Evolutionary conservation across 2,329 filamentous ascomycete genomes (phyloP), one percentile per base, ranked within the genome.

Genomic region (Kalmusia sp.): DNA sequence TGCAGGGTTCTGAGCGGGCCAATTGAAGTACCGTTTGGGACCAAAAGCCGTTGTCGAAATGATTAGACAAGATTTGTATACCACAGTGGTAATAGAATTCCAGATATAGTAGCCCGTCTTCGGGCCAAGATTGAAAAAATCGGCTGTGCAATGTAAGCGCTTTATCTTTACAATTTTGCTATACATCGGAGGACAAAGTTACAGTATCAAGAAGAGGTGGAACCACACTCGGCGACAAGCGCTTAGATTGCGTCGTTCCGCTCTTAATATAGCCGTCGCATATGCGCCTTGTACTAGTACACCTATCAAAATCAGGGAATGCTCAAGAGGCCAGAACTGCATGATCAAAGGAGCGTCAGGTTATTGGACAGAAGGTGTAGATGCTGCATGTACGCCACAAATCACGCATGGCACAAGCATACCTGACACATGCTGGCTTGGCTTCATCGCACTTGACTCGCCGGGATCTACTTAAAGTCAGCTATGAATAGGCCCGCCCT

Each of bases 41-140:
- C 78, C 78, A 80, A 53, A 79, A 79, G 1, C 68, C 67, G 1
- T 70, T 54, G 40, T 66, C 59, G 33, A 67, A 72, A 6, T 37
- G 25, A 35, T 49, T 75, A 0, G 75, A 67, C 2, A 80, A 63
- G 35, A 54, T 79, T 3, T 60, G 57, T 1, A 61, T 62, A 4
- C 73, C 79, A 21, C 72, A 72, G 27, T 62, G 62, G n/a, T 70
- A 70, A 64, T 83, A 82, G 72, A 77, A 82, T 9, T 69, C 62
- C 28, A 70, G 52, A 35, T 65, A 67, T 11, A 44, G 51, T 11
- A 61, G 47, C 22, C 51, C 60, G 22, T 67, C 57, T 12, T 59
- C 61, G 9, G 60, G 43, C 17, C 39, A 60, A 1, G 31, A 52
- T n/a, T 9, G 48, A n/a, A 25, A 51, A 52, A 25, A n/a, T 45